These are phyloP conservation scores for Penicillium ochrochloron DNA, from an alignment of 495 filamentous ascomycete genomes.

Conservation along the genomic window DNA sequence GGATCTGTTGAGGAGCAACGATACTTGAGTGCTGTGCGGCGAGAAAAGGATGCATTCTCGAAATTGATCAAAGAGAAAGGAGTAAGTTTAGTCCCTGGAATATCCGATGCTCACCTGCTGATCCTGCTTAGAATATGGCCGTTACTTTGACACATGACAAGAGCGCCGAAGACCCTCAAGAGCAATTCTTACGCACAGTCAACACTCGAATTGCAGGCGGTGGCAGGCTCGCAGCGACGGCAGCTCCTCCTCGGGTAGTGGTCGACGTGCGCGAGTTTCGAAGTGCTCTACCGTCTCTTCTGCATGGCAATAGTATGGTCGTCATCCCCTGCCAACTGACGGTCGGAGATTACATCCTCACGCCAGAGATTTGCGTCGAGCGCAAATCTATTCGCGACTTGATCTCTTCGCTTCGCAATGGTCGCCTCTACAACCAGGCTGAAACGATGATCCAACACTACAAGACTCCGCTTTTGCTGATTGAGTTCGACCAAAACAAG, in stretches of 20 bases:
- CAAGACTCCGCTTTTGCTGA: slow-evolving; percentile 86
- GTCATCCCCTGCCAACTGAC: slow-evolving; percentile 94
- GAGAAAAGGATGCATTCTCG: slow-evolving; percentile 95
- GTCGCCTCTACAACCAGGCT: slow-evolving; percentile 87
- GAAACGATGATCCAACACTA: slow-evolving; percentile 96
- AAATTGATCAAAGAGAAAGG: slow-evolving; percentile 91
- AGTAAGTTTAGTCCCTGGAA: slow-evolving; percentile 34
- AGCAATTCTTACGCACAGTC: slow-evolving; percentile 90
- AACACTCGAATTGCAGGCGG: slow-evolving; percentile 97
- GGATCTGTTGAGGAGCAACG: slow-evolving; percentile 96
- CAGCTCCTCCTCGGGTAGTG: slow-evolving; percentile 88
- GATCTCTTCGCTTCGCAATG: slow-evolving; percentile 87
- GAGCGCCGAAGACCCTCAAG: slow-evolving; percentile 81
- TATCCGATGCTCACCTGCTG: neutral
- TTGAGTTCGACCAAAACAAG: slow-evolving; percentile 98
- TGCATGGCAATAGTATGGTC: slow-evolving; percentile 84
- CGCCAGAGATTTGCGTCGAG: slow-evolving; percentile 88
- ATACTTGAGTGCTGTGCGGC: slow-evolving; percentile 83
- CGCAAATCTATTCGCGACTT: slow-evolving; percentile 91
- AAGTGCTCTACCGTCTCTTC: slow-evolving; percentile 85
- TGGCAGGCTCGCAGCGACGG: slow-evolving; percentile 83
- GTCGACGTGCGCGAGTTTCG: slow-evolving; percentile 97
- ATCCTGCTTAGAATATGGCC: slow-evolving; percentile 68
- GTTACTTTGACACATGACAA: slow-evolving; percentile 78
- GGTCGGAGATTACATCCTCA: slow-evolving; percentile 94